Evolutionary conservation across 805 yeast genomes (phyloP).

Genomic region (Ogataea minuta): DNA sequence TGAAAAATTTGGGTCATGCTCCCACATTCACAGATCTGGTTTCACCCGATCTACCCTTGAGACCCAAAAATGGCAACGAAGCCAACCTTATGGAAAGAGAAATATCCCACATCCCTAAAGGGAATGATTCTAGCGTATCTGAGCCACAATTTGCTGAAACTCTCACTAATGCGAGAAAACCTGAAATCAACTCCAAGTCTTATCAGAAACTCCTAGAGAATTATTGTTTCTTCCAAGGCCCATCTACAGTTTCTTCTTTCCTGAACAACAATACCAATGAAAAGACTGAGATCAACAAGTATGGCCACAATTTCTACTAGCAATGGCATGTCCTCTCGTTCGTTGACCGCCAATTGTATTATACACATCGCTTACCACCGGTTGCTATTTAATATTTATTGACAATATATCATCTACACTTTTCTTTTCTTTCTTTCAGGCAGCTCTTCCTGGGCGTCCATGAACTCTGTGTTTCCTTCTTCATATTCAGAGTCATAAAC

Average conservation of each 20-base stretch:
- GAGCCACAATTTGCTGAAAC: constrained; percentile 1
- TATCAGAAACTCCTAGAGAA: constrained; percentile 57
- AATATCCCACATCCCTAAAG: constrained; percentile 8
- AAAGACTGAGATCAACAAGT: constrained; percentile 15
- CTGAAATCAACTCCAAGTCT: constrained; percentile 46
- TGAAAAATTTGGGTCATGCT: constrained; percentile 20
- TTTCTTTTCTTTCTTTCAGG: constrained; percentile 29
- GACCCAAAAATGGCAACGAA: constrained; percentile 1
- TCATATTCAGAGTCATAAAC: constrained; percentile 17
- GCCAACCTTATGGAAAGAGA: constrained; percentile 5
- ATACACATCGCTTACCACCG: constrained; percentile 8
- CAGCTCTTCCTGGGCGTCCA: constrained; percentile 28
- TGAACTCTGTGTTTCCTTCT: constrained; percentile 23
- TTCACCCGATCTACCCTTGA: constrained; percentile 14
- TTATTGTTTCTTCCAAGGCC: constrained; percentile 56
- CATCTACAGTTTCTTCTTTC: constrained; percentile 34
- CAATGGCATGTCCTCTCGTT: not conserved
- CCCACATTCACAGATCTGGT: constrained; percentile 24
- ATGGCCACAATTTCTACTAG: constrained; percentile 26
- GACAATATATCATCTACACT: constrained; percentile 10
- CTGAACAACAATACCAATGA: constrained; percentile 23
- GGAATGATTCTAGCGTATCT: constrained; percentile 1
- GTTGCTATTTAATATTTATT: constrained; percentile 10
- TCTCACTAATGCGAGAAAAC: constrained; percentile 21
- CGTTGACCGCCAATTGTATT: constrained; percentile 1